Evolutionary conservation across 257 asterid species (phyloP), one percentile per base, ranked within the genome.

Genomic region (Mitragyna speciosa): DNA sequence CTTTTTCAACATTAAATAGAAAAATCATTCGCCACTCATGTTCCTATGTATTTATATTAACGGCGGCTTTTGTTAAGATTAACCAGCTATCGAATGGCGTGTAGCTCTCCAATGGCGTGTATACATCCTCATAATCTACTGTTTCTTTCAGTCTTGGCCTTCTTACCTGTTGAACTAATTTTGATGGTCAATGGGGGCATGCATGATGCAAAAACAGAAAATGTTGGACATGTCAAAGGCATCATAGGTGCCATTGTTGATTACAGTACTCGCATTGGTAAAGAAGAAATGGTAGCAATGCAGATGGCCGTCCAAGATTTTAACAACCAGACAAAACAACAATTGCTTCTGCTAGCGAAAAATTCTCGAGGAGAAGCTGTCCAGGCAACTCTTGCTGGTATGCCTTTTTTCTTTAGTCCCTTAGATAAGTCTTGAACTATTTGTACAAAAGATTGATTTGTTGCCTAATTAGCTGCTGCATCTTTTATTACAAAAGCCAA

Each of bases 351-450:
- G 58, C 76, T 30, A 2, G 24, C 77, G 0, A 80, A 72, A 64
- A 72, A 83, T 78, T 83, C 86, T 52, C 81, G 11, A n/a, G 80
- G 82, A 7, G 75, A 79, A 70, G 81, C 87, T 71, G 12, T 73
- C 39, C 82, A 51, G 22, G 88, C 89, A 5, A 78, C 87, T 47
- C 82, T 66, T 70, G 82, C 86, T 14, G 91, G 91, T 87, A 87
- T 47, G 11, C 7, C 22, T 14, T 58, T 0, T 66, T 79, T 28
- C 33, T 15, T 5, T 51, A 3, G 51, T 4, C 26, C 12, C 20
- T 70, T 48, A 9, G 47, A 80, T 16, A n/a, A 17, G n/a, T 31
- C 30, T 64, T 49, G 64, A 43, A 19, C 12, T 48, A 41, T 66
- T 77, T 64, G 16, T 64, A 17, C 47, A 15, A 10, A 0, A 5